Evolutionary conservation across 192 early-diverging fungal species (phyloP).

Genomic region (Kappamyces sp.): DNA sequence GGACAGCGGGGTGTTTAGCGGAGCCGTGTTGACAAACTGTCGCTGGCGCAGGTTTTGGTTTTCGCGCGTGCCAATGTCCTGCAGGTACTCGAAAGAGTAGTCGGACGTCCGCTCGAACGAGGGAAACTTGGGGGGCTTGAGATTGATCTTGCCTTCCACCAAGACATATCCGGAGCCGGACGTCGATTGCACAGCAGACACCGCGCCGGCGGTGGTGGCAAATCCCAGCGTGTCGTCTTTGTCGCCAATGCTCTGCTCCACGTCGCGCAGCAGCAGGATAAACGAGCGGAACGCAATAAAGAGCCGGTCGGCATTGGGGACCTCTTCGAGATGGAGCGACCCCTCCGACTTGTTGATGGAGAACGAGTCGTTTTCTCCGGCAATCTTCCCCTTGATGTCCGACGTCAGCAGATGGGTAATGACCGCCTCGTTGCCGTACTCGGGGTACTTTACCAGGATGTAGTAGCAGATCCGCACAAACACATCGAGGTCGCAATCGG

Average conservation of each 20-base stretch:
- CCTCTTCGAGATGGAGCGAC: conserved; percentile 39
- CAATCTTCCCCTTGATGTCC: background rate
- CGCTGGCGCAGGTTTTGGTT: background rate
- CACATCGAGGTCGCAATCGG: conserved; percentile 59
- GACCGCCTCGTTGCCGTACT: conserved; percentile 65
- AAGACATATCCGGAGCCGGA: conserved; percentile 28
- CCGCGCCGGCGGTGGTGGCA: conserved; percentile 20
- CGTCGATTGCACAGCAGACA: conserved; percentile 27
- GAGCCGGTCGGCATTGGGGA: conserved; percentile 58
- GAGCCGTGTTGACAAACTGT: background rate
- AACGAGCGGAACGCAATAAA: conserved; percentile 70
- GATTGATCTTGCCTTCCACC: conserved; percentile 47
- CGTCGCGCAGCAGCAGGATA: conserved; percentile 63
- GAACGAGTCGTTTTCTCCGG: conserved; percentile 18
- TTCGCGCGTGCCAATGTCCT: conserved; percentile 16
- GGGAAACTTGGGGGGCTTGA: conserved; percentile 42
- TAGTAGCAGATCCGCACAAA: conserved; percentile 70
- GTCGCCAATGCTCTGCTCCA: conserved; percentile 47
- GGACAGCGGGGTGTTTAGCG: conserved; percentile 22
- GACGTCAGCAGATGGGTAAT: conserved; percentile 49
- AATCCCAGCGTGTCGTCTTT: conserved; percentile 11
- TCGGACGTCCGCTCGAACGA: background rate
- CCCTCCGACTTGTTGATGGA: conserved; percentile 25
- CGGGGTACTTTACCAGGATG: conserved; percentile 52
- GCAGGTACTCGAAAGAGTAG: conserved; percentile 19